Evolutionary conservation across 2,329 filamentous ascomycete genomes (phyloP).

Genomic region (Grosmannia clavigera): DNA sequence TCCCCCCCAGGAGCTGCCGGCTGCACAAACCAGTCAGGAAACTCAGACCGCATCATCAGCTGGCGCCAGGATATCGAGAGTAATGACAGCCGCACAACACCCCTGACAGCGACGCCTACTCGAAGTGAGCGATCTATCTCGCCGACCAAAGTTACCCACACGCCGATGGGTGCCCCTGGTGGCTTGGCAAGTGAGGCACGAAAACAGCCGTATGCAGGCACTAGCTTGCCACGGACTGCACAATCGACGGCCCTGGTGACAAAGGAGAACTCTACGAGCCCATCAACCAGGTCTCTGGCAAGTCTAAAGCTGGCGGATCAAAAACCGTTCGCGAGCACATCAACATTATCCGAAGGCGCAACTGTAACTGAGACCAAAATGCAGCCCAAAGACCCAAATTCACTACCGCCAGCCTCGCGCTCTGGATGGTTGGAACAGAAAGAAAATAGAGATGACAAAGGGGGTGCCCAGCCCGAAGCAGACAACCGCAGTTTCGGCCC

Average conservation of each 20-base stretch:
- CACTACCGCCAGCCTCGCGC: neutral
- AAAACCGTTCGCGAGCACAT: neutral
- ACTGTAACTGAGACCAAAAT: neutral
- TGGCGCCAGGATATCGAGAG: slow-evolving; percentile 63
- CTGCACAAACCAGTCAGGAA: slow-evolving; percentile 15
- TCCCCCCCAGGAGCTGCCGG: neutral
- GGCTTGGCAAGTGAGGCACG: slow-evolving; percentile 34
- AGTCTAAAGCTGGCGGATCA: neutral
- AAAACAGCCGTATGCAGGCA: slow-evolving; percentile 27
- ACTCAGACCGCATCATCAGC: slow-evolving; percentile 66
- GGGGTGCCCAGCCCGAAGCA: neutral
- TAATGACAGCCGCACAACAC: slow-evolving; percentile 21
- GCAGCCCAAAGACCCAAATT: neutral
- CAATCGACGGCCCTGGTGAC: slow-evolving; percentile 1
- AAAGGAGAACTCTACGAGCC: slow-evolving; percentile 19
- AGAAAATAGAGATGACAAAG: neutral
- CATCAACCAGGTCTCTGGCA: slow-evolving; percentile 22
- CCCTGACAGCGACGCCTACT: slow-evolving; percentile 21
- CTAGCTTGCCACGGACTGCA: slow-evolving; percentile 9
- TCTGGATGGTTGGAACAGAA: neutral
- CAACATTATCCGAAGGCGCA: neutral
- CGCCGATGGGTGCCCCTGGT: slow-evolving; percentile 22
- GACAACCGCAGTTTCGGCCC: slow-evolving; percentile 20
- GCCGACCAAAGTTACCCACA: slow-evolving; percentile 31
- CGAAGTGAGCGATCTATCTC: slow-evolving; percentile 44